phyloP scores from a whole-genome alignment of 1,284 basidiomycete species.

The Puccinia polysora region DNA sequence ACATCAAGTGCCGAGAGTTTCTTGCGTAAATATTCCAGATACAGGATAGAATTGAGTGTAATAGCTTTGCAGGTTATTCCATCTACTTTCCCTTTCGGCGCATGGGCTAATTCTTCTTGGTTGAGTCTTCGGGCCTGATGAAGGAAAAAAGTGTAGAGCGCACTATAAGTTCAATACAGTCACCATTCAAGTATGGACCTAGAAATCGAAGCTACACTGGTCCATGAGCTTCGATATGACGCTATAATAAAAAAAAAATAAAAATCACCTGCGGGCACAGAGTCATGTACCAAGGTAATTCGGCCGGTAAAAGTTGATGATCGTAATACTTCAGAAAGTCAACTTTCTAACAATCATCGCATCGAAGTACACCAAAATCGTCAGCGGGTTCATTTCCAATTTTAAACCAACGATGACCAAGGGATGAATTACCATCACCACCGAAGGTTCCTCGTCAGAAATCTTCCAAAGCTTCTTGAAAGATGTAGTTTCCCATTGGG shows the following conservation, averaged over 20 bases:
- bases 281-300: constrained; percentile 34
- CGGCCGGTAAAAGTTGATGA: not conserved
- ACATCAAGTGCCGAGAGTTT: constrained; percentile 1
- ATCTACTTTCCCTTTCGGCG: constrained; percentile 5
- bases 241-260: not conserved
- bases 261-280: constrained; percentile 25
- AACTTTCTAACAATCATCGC: constrained; percentile 4
- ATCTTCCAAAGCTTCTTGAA: constrained; percentile 35
- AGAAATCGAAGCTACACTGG: not conserved
- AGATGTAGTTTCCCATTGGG: constrained; percentile 18
- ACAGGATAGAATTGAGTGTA: constrained; percentile 22
- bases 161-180: not conserved
- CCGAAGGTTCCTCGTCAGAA: constrained; percentile 13
- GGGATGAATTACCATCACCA: no score
- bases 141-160: no score
- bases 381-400: not conserved
- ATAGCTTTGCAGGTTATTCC: constrained; percentile 22
- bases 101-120: constrained; percentile 6
- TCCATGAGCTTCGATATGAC: not conserved
- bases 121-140: constrained; percentile 11
- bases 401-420: constrained; percentile 2
- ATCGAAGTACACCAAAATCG: not conserved
- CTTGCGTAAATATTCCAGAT: constrained; percentile 14
- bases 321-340: constrained; percentile 18
- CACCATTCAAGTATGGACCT: not conserved